These are phyloP conservation scores for Beauveria rudraprayagi DNA, from an alignment of 2,329 filamentous ascomycete species.

Conservation along the genomic window DNA sequence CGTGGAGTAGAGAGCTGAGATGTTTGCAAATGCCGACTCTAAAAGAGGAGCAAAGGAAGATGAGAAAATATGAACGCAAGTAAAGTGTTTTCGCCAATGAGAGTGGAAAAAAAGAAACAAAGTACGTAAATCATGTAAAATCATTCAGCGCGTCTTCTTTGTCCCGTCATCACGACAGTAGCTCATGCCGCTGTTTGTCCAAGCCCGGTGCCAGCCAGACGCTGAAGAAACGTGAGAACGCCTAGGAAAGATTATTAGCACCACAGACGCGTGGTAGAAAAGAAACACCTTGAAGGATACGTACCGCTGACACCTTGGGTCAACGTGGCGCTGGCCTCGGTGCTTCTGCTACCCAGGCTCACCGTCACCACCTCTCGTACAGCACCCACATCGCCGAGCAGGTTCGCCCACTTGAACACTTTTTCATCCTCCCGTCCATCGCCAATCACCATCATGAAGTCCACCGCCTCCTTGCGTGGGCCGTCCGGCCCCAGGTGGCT, in stretches of 20 bases:
- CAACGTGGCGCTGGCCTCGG: slow-evolving; percentile 75
- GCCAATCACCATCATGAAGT: slow-evolving; percentile 84
- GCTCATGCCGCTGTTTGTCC: background rate
- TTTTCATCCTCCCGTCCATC: slow-evolving; percentile 91
- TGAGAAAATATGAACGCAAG: background rate
- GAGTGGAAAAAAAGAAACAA: background rate
- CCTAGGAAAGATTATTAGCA: slow-evolving; percentile 12
- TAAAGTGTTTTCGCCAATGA: background rate
- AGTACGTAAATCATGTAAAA: background rate
- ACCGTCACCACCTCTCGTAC: slow-evolving; percentile 73
- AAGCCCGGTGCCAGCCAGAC: slow-evolving; percentile 22
- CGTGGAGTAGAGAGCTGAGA: background rate
- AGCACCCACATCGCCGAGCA: slow-evolving; percentile 49
- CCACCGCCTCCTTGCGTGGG: slow-evolving; percentile 41
- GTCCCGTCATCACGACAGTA: background rate
- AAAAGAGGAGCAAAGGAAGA: background rate
- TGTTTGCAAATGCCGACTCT: slow-evolving; percentile 1
- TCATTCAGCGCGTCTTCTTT: background rate
- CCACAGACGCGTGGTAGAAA: background rate
- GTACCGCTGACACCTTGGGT: slow-evolving; percentile 87
- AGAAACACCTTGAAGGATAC: slow-evolving; percentile 22
- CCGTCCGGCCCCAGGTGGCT: slow-evolving; percentile 24
- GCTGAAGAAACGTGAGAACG: slow-evolving; percentile 16
- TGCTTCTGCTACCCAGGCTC: slow-evolving; percentile 78
- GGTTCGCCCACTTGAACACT: slow-evolving; percentile 91